Percentiles rank a stretch among this genome's conserved stretches.
Conservation (phyloP, 176 grass and related monocot genomes). For the Carex parvula region DNA sequence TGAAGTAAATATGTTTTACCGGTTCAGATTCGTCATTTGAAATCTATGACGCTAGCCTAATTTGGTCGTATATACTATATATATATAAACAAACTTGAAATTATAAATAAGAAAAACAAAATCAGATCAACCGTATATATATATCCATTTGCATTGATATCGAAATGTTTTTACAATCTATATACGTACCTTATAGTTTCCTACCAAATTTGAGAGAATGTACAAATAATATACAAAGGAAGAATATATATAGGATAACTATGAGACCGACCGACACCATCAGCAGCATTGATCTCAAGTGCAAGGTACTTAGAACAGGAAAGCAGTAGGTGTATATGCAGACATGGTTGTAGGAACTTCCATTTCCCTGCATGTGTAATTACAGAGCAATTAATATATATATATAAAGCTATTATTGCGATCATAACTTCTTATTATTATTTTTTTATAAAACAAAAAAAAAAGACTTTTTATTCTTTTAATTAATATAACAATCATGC, state of each 20-base stretch:
- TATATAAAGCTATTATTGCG: not conserved
- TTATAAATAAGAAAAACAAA: not conserved
- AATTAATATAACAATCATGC: not conserved
- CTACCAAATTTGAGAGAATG: not conserved
- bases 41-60: too few species aligned
- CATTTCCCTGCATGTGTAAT: conserved; percentile 19
- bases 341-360: conserved; percentile 11
- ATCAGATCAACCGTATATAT: not conserved
- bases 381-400: not conserved
- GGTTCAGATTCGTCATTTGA: too few species aligned
- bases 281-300: conserved; percentile 6
- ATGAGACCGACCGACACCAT: not conserved
- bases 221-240: not conserved
- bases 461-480: not conserved
- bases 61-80: too few species aligned
- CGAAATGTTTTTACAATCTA: not conserved
- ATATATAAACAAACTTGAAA: too few species aligned
- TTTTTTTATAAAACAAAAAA: not conserved
- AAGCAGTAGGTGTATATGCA: conserved; percentile 31
- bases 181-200: not conserved
- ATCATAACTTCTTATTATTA: not conserved
- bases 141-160: not conserved
- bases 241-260: not conserved
- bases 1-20: too few species aligned
- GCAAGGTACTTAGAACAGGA: conserved; percentile 23